phyloP scores from a whole-genome alignment of 352 stramenopile species.

The Phytophthora pisi region DNA sequence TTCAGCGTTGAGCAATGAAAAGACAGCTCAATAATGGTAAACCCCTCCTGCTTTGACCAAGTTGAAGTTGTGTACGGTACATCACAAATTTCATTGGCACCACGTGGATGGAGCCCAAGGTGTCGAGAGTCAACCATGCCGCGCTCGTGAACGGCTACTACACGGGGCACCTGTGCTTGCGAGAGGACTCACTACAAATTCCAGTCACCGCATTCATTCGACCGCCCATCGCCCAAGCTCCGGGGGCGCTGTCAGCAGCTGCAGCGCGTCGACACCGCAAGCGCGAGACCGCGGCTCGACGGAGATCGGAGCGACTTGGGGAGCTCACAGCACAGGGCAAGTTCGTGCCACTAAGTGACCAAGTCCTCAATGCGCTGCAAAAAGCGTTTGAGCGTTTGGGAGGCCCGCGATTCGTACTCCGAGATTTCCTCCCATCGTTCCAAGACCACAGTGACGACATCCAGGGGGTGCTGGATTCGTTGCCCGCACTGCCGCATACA shows the following conservation, averaged over 20 bases:
- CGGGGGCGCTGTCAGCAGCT: constrained; percentile 4
- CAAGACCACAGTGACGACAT: not conserved
- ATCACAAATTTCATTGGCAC: not conserved
- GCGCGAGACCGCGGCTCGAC: constrained; percentile 33
- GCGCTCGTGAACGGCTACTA: constrained; percentile 66
- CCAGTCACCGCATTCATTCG: constrained; percentile 33
- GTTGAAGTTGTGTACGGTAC: not conserved
- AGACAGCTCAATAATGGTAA: not conserved
- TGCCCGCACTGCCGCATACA: constrained; percentile 8
- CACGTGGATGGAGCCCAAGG: constrained; percentile 27
- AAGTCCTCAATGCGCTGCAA: constrained; percentile 24
- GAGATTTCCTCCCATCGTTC: constrained; percentile 22
- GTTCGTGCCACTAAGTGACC: constrained; percentile 50
- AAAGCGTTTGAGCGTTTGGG: constrained; percentile 27
- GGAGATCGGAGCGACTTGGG: constrained; percentile 36
- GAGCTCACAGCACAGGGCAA: constrained; percentile 50
- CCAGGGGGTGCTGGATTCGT: constrained; percentile 1
- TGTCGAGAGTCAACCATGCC: constrained; percentile 51
- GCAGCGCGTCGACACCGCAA: constrained; percentile 47
- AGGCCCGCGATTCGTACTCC: constrained; percentile 31
- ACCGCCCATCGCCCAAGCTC: constrained; percentile 2
- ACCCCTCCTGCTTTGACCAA: too few species aligned
- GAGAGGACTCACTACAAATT: constrained; percentile 38
- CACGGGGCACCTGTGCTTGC: constrained; percentile 31
- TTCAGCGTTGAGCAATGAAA: not conserved